phyloP scores from a whole-genome alignment of 2,329 filamentous ascomycete genomes.

The Penicillium sp. region DNA sequence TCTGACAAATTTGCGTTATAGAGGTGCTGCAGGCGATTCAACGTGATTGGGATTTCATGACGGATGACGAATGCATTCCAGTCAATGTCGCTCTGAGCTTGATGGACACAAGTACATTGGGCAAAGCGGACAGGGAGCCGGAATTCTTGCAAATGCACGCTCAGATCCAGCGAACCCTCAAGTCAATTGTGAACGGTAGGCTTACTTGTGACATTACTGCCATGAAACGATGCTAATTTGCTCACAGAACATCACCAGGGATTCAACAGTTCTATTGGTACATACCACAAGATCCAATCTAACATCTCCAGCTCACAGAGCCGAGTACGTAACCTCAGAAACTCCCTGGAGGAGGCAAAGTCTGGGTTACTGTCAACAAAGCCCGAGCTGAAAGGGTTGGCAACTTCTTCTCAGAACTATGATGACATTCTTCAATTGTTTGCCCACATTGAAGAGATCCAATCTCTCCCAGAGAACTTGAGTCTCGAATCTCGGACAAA shows the following conservation, averaged over 20 bases:
- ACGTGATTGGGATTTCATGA: conserved; percentile 89
- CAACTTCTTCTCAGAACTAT: conserved; percentile 83
- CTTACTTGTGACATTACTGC: not conserved
- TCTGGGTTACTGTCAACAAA: conserved; percentile 79
- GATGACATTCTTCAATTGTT: conserved; percentile 85
- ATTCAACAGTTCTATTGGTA: conserved; percentile 98
- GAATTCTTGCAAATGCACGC: conserved; percentile 82
- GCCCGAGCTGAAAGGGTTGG: conserved; percentile 87
- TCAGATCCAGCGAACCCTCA: conserved; percentile 88
- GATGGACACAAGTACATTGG: conserved; percentile 90
- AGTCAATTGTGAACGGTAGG: conserved; percentile 81
- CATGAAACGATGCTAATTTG: not conserved
- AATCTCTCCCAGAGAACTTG: conserved; percentile 85
- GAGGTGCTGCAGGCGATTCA: conserved; percentile 80
- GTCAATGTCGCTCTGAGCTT: conserved; percentile 94
- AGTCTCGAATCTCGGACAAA: conserved; percentile 94
- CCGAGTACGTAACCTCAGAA: conserved; percentile 77
- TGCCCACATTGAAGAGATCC: conserved; percentile 81
- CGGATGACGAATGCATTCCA: conserved; percentile 81
- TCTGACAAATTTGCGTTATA: conserved; percentile 17
- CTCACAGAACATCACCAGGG: conserved; percentile 86
- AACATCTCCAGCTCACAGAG: conserved; percentile 88
- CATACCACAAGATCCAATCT: conserved; percentile 96
- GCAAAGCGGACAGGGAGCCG: conserved; percentile 82
- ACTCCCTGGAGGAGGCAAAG: conserved; percentile 79